Conservation (phyloP, 306 rosid genomes). For the Quercus cerris region DNA sequence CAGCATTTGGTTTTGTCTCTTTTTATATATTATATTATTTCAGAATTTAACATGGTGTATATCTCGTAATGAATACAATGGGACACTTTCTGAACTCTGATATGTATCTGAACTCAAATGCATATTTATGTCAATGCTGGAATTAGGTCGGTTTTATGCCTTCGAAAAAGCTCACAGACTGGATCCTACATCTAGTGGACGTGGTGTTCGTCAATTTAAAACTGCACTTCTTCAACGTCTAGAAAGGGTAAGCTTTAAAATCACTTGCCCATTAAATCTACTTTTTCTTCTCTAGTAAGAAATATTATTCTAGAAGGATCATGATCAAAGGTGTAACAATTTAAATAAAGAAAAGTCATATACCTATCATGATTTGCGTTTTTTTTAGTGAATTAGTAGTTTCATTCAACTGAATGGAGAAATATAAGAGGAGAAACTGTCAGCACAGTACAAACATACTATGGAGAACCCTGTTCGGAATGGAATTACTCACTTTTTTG, state of each 20-base stretch:
- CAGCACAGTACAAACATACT: neutral
- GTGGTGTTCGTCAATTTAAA: slow-evolving; percentile 97
- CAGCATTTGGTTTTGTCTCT: slow-evolving; percentile 4
- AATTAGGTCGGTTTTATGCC: slow-evolving; percentile 93
- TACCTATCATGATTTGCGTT: neutral
- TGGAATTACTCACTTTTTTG: neutral
- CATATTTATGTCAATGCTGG: slow-evolving; percentile 14
- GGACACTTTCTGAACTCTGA: slow-evolving; percentile 12
- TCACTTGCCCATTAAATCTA: slow-evolving; percentile 6
- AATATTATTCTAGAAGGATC: neutral
- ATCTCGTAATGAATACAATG: neutral
- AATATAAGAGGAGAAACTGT: neutral
- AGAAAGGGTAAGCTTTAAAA: slow-evolving; percentile 62
- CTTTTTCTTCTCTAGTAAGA: neutral
- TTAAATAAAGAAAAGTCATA: neutral
- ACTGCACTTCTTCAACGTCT: slow-evolving; percentile 98
- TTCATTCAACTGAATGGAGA: neutral
- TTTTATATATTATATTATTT: slow-evolving; percentile 9
- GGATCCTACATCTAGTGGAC: slow-evolving; percentile 93
- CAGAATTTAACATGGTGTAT: neutral
- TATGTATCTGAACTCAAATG: slow-evolving; percentile 18
- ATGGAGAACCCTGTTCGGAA: neutral
- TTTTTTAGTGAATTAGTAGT: neutral
- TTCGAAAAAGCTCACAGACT: slow-evolving; percentile 94
- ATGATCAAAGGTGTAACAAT: neutral